Evolutionary conservation across 2,329 filamentous ascomycete species (phyloP).

Genomic region (Emergomyces pasteurianus): DNA sequence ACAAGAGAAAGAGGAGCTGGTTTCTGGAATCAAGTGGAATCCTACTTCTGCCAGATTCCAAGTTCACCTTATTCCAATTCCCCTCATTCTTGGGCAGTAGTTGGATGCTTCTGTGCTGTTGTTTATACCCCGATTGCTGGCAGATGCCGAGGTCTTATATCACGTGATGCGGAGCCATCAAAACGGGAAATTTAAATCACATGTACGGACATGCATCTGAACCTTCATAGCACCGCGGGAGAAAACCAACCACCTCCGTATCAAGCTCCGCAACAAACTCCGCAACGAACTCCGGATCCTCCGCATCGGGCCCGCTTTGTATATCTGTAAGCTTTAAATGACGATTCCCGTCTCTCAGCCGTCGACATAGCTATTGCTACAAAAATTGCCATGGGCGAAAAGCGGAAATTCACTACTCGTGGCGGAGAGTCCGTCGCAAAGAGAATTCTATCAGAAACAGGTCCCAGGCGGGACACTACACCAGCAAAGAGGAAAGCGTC

Average conservation of each 20-base stretch:
- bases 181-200: no score
- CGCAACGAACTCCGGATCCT: background rate
- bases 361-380: background rate
- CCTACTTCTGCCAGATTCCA: background rate
- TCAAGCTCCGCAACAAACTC: background rate
- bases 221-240: no score
- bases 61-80: background rate
- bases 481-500: conserved; percentile 24
- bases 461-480: conserved; percentile 20
- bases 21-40: background rate
- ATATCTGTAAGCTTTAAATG: background rate
- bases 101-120: background rate
- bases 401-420: conserved; percentile 32
- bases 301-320: background rate
- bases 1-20: background rate
- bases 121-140: no score
- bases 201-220: no score
- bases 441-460: conserved; percentile 30
- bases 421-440: conserved; percentile 27
- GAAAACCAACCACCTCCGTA: background rate
- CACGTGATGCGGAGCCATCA: no score
- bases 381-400: conserved; percentile 26
- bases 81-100: background rate
- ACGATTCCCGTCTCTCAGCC: conserved; percentile 4
- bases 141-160: no score